phyloP scores from a whole-genome alignment of 768 basidiomycete species.

The Zangia roseola region DNA sequence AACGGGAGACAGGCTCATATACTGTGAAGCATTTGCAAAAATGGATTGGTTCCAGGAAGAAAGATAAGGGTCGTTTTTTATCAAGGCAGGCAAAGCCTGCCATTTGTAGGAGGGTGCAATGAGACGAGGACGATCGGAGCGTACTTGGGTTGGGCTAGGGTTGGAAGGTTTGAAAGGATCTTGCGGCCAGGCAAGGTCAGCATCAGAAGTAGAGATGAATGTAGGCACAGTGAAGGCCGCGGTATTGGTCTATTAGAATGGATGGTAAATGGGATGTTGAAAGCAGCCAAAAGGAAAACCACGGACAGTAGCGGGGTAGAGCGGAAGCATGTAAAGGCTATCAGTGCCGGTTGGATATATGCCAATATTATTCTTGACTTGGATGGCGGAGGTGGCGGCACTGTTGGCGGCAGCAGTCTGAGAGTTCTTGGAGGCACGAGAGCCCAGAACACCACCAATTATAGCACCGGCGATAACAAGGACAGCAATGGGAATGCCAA shows the following conservation, averaged over 20 bases:
- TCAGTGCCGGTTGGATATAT: constrained; percentile 78
- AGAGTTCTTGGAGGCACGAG: constrained; percentile 46
- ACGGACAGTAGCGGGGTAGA: constrained; percentile 88
- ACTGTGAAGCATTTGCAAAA: constrained; percentile 83
- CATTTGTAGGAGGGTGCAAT: constrained; percentile 93
- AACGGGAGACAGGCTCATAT: constrained; percentile 61
- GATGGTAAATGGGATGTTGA: neutral
- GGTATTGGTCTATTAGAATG: constrained; percentile 58
- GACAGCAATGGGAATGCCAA: constrained; percentile 66
- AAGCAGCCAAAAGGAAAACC: neutral
- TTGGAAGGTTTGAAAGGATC: constrained; percentile 73
- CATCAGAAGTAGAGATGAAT: constrained; percentile 55
- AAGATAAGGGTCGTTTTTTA: constrained; percentile 83
- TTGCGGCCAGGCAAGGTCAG: constrained; percentile 67
- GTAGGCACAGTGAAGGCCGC: constrained; percentile 72
- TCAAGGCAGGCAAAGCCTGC: constrained; percentile 74
- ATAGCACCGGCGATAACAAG: constrained; percentile 66
- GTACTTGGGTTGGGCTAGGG: constrained; percentile 58
- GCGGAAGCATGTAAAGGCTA: constrained; percentile 72
- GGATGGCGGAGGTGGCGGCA: constrained; percentile 51
- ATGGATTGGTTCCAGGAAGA: constrained; percentile 88
- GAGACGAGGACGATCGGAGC: constrained; percentile 83
- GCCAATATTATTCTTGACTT: constrained; percentile 59
- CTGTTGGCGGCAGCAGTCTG: constrained; percentile 15
- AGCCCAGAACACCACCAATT: constrained; percentile 79